These are phyloP conservation scores for Gossypium australe DNA, from an alignment of 345 rosid genomes.

Conservation along the genomic window DNA sequence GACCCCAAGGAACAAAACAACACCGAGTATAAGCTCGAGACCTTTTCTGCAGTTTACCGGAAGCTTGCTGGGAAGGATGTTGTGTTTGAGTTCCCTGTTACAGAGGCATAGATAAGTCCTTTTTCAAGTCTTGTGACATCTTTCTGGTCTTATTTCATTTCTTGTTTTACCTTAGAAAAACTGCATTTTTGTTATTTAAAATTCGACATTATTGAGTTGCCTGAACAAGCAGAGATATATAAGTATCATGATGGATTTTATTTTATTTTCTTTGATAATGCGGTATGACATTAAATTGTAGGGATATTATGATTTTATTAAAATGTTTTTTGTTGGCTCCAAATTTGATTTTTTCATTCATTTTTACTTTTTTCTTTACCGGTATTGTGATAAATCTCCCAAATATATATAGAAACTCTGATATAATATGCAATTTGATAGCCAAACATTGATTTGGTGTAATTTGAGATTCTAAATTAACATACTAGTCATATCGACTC, in stretches of 20 bases:
- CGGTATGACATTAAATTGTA: background rate
- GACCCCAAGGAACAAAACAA: slow-evolving; percentile 80
- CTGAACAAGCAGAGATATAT: slow-evolving; percentile 6
- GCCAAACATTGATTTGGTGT: no score
- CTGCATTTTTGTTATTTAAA: slow-evolving; percentile 15
- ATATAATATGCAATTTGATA: no score
- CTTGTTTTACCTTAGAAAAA: background rate
- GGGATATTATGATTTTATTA: background rate
- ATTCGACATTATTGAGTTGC: slow-evolving; percentile 18
- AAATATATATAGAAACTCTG: no score
- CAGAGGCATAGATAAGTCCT: slow-evolving; percentile 42
- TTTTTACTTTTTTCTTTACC: no score
- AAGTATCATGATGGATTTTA: background rate
- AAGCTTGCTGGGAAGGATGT: slow-evolving; percentile 87
- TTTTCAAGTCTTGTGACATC: background rate
- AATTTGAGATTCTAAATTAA: no score
- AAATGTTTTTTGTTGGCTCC: background rate
- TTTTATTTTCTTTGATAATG: background rate
- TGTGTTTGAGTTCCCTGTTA: slow-evolving; percentile 60
- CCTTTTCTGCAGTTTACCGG: slow-evolving; percentile 75
- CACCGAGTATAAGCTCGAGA: slow-evolving; percentile 75
- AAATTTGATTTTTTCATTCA: no score
- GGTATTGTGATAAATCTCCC: no score
- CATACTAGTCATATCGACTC: no score
- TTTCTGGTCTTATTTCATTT: background rate